phyloP scores from a whole-genome alignment of 371 early-diverging fungal species.

The Thermomucor indicae-seudaticae region DNA sequence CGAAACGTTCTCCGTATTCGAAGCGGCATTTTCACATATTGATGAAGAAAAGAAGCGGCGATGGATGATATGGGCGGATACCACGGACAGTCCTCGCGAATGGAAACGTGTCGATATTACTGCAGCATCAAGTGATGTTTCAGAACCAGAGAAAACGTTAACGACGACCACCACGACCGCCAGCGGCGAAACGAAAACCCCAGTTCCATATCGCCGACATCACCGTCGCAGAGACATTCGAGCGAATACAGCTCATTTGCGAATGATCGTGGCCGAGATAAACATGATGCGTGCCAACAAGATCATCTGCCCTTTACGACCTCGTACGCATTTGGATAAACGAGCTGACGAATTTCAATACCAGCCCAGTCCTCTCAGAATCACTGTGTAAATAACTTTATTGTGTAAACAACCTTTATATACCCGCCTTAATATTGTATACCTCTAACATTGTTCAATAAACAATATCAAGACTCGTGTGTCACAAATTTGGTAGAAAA shows the following conservation, averaged over 20 bases:
- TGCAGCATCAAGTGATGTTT: background rate
- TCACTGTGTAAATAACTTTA: no score
- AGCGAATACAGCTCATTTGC: conserved; percentile 40
- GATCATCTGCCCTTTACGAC: conserved; percentile 44
- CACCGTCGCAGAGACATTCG: conserved; percentile 32
- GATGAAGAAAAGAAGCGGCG: background rate
- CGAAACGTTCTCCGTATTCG: background rate
- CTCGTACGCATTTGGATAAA: conserved; percentile 35
- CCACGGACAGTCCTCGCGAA: no score
- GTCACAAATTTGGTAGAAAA: no score
- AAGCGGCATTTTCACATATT: background rate
- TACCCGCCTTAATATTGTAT: no score
- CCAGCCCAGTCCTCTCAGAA: background rate
- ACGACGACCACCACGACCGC: background rate
- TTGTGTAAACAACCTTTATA: no score
- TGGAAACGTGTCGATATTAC: background rate
- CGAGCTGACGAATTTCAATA: conserved; percentile 23
- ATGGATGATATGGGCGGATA: no score
- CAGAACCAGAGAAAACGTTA: conserved; percentile 2
- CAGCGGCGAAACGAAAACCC: background rate
- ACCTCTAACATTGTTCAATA: no score
- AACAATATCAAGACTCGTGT: no score
- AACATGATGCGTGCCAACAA: conserved; percentile 52
- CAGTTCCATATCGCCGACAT: conserved; percentile 14
- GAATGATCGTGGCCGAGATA: conserved; percentile 52